Evolutionary conservation across 371 early-diverging fungal genomes (phyloP).

Genomic region (Synchytrium microbalum): DNA sequence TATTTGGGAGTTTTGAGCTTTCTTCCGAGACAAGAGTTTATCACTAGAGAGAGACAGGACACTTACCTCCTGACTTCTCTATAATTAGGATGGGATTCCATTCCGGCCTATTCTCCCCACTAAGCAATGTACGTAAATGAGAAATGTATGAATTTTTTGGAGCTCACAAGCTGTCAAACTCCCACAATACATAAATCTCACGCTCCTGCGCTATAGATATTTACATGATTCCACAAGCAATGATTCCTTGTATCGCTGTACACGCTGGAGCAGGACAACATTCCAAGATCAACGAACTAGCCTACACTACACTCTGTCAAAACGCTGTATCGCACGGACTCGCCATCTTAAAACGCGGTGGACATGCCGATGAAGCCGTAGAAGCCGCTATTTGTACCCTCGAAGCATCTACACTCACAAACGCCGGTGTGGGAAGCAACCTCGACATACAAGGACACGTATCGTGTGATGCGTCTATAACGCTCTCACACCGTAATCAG

Average conservation of each 20-base stretch:
- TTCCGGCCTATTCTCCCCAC: too few relatives aligned
- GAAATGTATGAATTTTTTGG: too few relatives aligned
- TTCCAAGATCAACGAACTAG: slow-evolving; percentile 11
- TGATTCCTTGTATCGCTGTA: slow-evolving; percentile 23
- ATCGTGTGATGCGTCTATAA: slow-evolving; percentile 84
- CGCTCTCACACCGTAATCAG: slow-evolving; percentile 27
- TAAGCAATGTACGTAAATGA: too few relatives aligned
- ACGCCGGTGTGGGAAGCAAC: slow-evolving; percentile 69
- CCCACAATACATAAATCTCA: too few relatives aligned
- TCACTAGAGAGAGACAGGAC: too few relatives aligned
- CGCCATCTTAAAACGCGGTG: slow-evolving; percentile 8
- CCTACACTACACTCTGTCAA: slow-evolving; percentile 23
- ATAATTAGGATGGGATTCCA: too few relatives aligned
- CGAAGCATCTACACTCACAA: slow-evolving; percentile 38
- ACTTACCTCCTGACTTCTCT: too few relatives aligned
- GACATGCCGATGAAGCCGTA: slow-evolving; percentile 11
- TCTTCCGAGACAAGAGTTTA: too few relatives aligned
- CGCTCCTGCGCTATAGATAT: too few relatives aligned
- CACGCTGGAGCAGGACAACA: slow-evolving; percentile 43
- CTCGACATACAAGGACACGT: slow-evolving; percentile 64
- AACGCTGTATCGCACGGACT: slow-evolving; percentile 24
- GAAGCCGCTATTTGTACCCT: slow-evolving; percentile 18
- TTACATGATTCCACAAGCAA: too few relatives aligned
- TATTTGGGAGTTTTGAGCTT: too few relatives aligned
- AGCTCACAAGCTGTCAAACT: too few relatives aligned